Evolutionary conservation across 1,139 yeast genomes (phyloP).

Genomic region (Sugiyamaella japonica): DNA sequence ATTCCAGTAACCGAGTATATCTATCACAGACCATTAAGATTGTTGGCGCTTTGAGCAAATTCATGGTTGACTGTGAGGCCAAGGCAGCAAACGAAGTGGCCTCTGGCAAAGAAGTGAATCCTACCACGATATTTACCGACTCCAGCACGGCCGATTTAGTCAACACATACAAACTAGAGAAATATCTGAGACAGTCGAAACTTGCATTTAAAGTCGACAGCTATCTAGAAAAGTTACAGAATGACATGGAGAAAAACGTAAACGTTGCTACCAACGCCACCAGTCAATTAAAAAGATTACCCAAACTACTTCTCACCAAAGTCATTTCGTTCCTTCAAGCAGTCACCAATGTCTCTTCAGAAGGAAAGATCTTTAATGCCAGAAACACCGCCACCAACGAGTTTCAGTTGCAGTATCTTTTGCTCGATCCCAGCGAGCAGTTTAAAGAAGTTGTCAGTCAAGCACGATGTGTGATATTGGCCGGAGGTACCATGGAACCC

Average conservation of each 20-base stretch:
- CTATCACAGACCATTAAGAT: constrained; percentile 63
- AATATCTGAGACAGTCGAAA: constrained; percentile 64
- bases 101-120: constrained; percentile 57
- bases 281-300: constrained; percentile 15
- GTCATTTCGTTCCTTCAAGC: constrained; percentile 64
- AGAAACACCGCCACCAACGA: constrained; percentile 33
- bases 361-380: constrained; percentile 80
- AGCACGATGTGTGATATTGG: constrained; percentile 70
- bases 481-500: constrained; percentile 99
- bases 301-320: constrained; percentile 63
- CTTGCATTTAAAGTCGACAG: constrained; percentile 83
- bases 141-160: constrained; percentile 66
- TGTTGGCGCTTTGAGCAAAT: constrained; percentile 53
- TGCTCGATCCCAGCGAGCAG: constrained; percentile 75
- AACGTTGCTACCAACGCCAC: constrained; percentile 13
- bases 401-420: constrained; percentile 60
- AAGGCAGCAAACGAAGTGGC: constrained; percentile 37
- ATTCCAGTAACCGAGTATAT: constrained; percentile 72
- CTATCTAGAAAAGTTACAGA: constrained; percentile 49
- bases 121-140: constrained; percentile 53
- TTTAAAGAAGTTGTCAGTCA: constrained; percentile 67
- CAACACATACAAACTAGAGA: constrained; percentile 67
- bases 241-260: constrained; percentile 21
- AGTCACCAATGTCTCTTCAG: constrained; percentile 71
- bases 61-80: constrained; percentile 40